Evolutionary conservation across 2,329 filamentous ascomycete species (phyloP), one percentile per base, ranked within the genome.

Genomic region (Parastagonospora avenae): DNA sequence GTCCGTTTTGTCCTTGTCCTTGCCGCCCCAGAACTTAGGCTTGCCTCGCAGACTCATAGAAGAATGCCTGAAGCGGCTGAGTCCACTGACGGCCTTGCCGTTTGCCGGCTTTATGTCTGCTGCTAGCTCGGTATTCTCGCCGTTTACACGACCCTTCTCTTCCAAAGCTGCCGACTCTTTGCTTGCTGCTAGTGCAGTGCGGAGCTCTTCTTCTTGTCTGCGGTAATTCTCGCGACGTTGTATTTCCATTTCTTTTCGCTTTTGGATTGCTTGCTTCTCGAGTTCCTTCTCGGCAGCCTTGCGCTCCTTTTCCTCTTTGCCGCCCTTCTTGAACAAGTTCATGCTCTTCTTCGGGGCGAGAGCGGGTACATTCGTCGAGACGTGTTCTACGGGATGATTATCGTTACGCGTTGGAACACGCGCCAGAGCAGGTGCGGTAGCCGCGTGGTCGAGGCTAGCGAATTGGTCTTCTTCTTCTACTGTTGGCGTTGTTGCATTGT

Each of bases 31-130:
- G 29, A 82, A 83, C 64, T 90, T 87, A 60, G 89, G 89, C 73
- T 88, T 91, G 56, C 87, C 85, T 42, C 89, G 84, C 77, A 96
- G 82, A 57, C 90, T 92, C 77, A 90, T 93, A 71, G 87, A 91
- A 8, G 85, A 85, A 47, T 87, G 82, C 60, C 86, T 84, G 57
- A 89, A 86, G 38, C 90, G 81, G 63, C 84, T 85, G 36, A 94
- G 76, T 7, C 77, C 73, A 43, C 70, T 59, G 31, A 59, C 62
- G 15, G 63, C 60, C 15, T 60, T 60, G 8, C 79, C 77, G 40
- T 76, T 76, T 16, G 74, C 65, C 32, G 58, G 55, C 14, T 59
- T 62, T 6, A 50, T 46, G 11, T 52, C 50, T 10, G 43, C 46
- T 14, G 50, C 42, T 14, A 42, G 39, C 14, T 42, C 39, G 32